Evolutionary conservation across 2,329 filamentous ascomycete genomes (phyloP).

Genomic region (Xylaria arbuscula): DNA sequence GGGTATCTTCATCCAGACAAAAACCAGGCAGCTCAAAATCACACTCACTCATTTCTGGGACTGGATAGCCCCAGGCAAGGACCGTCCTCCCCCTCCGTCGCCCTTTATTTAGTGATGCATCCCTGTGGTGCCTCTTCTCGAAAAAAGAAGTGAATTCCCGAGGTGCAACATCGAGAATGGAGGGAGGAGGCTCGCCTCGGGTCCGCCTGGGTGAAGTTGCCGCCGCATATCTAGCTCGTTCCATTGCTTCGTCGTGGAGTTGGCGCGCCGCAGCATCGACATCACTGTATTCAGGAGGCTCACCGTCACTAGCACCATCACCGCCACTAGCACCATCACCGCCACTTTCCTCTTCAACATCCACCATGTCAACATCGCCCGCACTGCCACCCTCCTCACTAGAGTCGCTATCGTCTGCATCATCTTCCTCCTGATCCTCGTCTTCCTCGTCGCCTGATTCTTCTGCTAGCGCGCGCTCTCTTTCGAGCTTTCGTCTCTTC

Average conservation of each 20-base stretch:
- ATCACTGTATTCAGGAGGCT: slow-evolving; percentile 74
- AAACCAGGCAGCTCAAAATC: slow-evolving; percentile 83
- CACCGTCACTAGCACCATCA: slow-evolving; percentile 54
- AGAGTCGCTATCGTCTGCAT: slow-evolving; percentile 43
- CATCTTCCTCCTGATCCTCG: slow-evolving; percentile 47
- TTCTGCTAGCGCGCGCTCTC: slow-evolving; percentile 70
- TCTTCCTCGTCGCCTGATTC: slow-evolving; percentile 60
- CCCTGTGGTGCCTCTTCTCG: slow-evolving; percentile 79
- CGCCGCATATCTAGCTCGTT: slow-evolving; percentile 45
- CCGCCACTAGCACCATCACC: slow-evolving; percentile 31
- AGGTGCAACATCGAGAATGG: slow-evolving; percentile 54
- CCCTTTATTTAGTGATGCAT: slow-evolving; percentile 78
- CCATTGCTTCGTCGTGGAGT: slow-evolving; percentile 74
- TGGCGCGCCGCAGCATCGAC: slow-evolving; percentile 79
- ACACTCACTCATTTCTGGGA: slow-evolving; percentile 76
- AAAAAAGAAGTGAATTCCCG: slow-evolving; percentile 90
- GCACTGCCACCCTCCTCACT: slow-evolving; percentile 41
- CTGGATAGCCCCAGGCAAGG: slow-evolving; percentile 81
- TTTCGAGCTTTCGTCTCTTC: slow-evolving; percentile 81
- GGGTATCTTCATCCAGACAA: slow-evolving; percentile 65
- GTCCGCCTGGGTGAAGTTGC: slow-evolving; percentile 41
- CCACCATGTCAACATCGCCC: slow-evolving; percentile 53
- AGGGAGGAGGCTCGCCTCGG: slow-evolving; percentile 45
- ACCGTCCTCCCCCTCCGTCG: slow-evolving; percentile 76
- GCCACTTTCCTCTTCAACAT: slow-evolving; percentile 19